phyloP scores from a whole-genome alignment of 2,329 filamentous ascomycete species.

The Cercospora zeina region DNA sequence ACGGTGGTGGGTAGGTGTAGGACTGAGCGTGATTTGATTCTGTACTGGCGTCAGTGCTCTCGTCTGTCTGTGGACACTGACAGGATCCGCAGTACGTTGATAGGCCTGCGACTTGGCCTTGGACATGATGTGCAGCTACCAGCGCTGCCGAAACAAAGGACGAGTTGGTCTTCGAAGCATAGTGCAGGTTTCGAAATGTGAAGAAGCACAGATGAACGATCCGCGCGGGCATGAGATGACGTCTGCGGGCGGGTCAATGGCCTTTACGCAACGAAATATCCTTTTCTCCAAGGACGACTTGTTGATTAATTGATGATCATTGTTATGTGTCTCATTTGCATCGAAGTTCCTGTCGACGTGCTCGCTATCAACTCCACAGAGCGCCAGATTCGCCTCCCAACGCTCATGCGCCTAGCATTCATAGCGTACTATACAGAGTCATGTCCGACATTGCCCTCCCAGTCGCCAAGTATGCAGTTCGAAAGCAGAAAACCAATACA shows the following conservation, averaged over 20 bases:
- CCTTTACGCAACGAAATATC: background rate
- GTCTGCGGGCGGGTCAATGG: conserved; percentile 3
- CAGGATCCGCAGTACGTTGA: conserved; percentile 28
- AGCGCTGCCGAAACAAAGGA: background rate
- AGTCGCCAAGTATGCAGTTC: conserved; percentile 9
- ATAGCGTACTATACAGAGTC: conserved; percentile 25
- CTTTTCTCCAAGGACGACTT: background rate
- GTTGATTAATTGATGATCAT: background rate
- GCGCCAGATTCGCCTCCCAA: conserved; percentile 20
- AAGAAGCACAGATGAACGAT: conserved; percentile 12
- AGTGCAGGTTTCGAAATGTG: background rate
- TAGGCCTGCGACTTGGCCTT: conserved; percentile 41
- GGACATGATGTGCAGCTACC: conserved; percentile 34
- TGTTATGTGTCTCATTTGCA: background rate
- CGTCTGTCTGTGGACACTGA: background rate
- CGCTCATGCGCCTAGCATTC: conserved; percentile 19
- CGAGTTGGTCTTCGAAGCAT: background rate
- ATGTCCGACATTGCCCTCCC: conserved; percentile 10
- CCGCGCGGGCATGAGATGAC: conserved; percentile 10
- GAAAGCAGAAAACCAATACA: conserved; percentile 14
- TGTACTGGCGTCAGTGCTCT: conserved; percentile 13
- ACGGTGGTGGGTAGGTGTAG: conserved; percentile 27
- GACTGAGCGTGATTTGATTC: conserved; percentile 28
- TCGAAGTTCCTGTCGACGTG: conserved; percentile 14
- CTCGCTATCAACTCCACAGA: conserved; percentile 17